A percentile compares a stretch with the other conserved stretches of the same genome.
phyloP scores from a whole-genome alignment of 106 monocot genomes.

The Acanthochlamys bracteata region DNA sequence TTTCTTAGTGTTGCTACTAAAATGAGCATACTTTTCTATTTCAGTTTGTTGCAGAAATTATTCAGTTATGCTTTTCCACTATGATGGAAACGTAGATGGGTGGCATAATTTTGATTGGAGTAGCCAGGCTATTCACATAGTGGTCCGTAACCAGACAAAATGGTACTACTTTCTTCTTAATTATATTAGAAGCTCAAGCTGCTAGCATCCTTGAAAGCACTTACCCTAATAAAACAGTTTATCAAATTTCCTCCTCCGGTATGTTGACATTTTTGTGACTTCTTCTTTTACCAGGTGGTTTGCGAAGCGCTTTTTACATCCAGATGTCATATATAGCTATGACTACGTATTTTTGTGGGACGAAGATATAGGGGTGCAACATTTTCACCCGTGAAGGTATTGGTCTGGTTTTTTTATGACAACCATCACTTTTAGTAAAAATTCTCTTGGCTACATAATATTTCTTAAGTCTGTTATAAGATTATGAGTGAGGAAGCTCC shows the following conservation, averaged over 20 bases:
- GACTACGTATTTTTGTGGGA: slow-evolving; percentile 92
- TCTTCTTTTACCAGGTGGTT: slow-evolving; percentile 75
- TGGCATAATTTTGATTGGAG: slow-evolving; percentile 84
- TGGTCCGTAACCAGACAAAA: slow-evolving; percentile 87
- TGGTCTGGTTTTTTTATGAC: neutral
- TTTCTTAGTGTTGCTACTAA: slow-evolving; percentile 8
- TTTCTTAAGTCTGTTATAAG: neutral
- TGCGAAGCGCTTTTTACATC: slow-evolving; percentile 92
- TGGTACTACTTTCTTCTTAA: slow-evolving; percentile 39
- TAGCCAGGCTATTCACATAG: slow-evolving; percentile 62
- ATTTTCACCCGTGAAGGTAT: slow-evolving; percentile 89
- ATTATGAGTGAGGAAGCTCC: too few species aligned
- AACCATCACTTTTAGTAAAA: neutral
- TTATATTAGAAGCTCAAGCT: too few species aligned
- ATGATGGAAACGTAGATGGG: slow-evolving; percentile 86
- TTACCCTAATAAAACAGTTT: neutral
- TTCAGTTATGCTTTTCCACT: slow-evolving; percentile 80
- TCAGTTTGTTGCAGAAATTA: slow-evolving; percentile 69
- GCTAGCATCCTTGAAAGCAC: too few species aligned
- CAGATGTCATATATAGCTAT: slow-evolving; percentile 66
- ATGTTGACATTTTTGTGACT: neutral
- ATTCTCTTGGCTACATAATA: neutral
- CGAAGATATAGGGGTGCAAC: slow-evolving; percentile 86
- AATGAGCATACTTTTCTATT: slow-evolving; percentile 20
- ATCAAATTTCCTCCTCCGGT: neutral